Evolutionary conservation across 139 green algal genomes (phyloP).

Genomic region (Gonium pectorale): DNA sequence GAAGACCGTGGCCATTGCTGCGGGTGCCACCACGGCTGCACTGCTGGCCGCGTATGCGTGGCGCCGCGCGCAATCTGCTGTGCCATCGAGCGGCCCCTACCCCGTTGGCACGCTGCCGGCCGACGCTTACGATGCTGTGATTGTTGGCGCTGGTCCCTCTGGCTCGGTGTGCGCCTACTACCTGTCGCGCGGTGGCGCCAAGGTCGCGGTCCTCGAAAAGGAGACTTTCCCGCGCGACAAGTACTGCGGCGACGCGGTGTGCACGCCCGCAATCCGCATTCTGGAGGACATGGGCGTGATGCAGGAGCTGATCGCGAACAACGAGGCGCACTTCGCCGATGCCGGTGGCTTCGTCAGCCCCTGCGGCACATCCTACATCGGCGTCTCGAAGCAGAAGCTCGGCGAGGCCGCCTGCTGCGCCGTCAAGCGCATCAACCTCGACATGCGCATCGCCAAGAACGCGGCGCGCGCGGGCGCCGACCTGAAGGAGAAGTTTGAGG

Average conservation of each 20-base stretch:
- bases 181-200: constrained; percentile 77
- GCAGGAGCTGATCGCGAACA: constrained; percentile 84
- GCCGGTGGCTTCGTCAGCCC: constrained; percentile 80
- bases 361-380: constrained; percentile 89
- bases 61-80: constrained; percentile 48
- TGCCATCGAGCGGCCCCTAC: constrained; percentile 68
- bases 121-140: constrained; percentile 84
- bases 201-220: constrained; percentile 89
- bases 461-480: constrained; percentile 76
- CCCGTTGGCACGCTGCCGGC: constrained; percentile 71
- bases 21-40: constrained; percentile 39
- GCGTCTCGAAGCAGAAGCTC: constrained; percentile 74
- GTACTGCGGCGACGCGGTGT: constrained; percentile 88
- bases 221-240: constrained; percentile 86
- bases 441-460: constrained; percentile 79
- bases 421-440: constrained; percentile 90
- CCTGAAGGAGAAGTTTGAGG: constrained; percentile 89
- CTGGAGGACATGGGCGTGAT: constrained; percentile 81
- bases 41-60: constrained; percentile 49
- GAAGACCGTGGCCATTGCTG: constrained; percentile 47
- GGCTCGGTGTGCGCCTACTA: constrained; percentile 83
- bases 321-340: constrained; percentile 91
- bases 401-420: constrained; percentile 85
- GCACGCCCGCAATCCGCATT: constrained; percentile 87
- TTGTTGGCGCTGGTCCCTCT: constrained; percentile 89